These are phyloP conservation scores for Myxozyma vanderwaltii DNA, from an alignment of 805 yeast species.

Conservation along the genomic window DNA sequence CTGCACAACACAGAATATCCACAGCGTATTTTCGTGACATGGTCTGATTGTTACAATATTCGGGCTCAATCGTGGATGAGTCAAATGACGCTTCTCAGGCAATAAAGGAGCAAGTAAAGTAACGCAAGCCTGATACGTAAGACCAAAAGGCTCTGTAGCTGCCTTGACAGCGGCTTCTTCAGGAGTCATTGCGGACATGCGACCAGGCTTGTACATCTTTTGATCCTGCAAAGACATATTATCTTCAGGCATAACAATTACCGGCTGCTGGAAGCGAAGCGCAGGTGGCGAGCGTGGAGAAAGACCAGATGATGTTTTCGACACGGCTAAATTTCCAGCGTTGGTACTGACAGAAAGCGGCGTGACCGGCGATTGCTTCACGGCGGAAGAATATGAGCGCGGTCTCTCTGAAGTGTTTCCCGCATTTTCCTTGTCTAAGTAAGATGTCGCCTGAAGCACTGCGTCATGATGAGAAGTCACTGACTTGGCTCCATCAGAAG, in stretches of 20 bases:
- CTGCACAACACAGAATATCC: slow-evolving; percentile 33
- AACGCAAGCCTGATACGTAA: slow-evolving; percentile 32
- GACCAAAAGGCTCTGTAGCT: slow-evolving; percentile 25
- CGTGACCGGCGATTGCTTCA: slow-evolving; percentile 6
- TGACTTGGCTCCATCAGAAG: neutral
- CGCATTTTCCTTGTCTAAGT: slow-evolving; percentile 9
- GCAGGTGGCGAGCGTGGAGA: neutral
- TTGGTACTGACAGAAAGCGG: slow-evolving; percentile 24
- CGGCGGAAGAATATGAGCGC: slow-evolving; percentile 30
- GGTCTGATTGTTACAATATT: slow-evolving; percentile 33
- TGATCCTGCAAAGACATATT: slow-evolving; percentile 3
- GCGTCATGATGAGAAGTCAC: neutral
- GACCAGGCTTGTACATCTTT: slow-evolving; percentile 19
- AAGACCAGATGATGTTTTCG: neutral
- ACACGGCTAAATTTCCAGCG: neutral
- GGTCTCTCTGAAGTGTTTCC: slow-evolving; percentile 1
- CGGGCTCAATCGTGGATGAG: slow-evolving; percentile 34
- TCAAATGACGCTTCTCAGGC: slow-evolving; percentile 29
- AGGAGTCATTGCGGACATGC: slow-evolving; percentile 31
- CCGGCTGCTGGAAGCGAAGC: slow-evolving; percentile 8
- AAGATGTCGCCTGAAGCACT: neutral
- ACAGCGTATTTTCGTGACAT: slow-evolving; percentile 32
- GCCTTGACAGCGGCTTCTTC: slow-evolving; percentile 27
- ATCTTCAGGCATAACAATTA: slow-evolving; percentile 26
- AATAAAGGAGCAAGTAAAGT: slow-evolving; percentile 28